These are phyloP conservation scores for Hortiboletus campestris DNA, from an alignment of 768 basidiomycete species.

Conservation along the genomic window DNA sequence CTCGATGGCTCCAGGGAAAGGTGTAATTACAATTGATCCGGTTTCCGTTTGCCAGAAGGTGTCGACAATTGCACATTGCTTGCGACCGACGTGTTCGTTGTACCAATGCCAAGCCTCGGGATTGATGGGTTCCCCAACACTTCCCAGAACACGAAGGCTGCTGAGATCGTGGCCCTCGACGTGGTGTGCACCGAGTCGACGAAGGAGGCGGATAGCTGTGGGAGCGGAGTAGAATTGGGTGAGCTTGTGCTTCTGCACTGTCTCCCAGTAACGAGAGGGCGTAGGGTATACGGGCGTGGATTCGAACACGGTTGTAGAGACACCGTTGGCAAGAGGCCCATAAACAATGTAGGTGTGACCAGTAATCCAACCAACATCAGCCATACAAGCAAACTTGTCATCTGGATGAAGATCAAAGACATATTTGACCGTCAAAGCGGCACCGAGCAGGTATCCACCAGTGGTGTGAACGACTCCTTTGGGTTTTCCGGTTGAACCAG, in stretches of 20 bases:
- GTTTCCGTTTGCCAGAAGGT: constrained; percentile 99
- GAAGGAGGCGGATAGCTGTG: constrained; percentile 91
- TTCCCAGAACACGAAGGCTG: constrained; percentile 82
- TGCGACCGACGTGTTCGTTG: constrained; percentile 88
- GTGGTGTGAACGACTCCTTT: constrained; percentile 96
- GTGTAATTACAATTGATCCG: constrained; percentile 91
- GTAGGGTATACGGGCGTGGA: constrained; percentile 96
- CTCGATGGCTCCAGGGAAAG: constrained; percentile 92
- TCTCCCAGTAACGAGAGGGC: constrained; percentile 95
- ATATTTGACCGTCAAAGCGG: constrained; percentile 91
- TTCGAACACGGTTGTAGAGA: constrained; percentile 90
- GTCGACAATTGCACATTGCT: constrained; percentile 90
- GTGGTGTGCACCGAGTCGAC: constrained; percentile 81
- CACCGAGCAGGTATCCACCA: constrained; percentile 87
- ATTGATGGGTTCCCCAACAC: constrained; percentile 98
- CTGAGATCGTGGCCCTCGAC: constrained; percentile 81
- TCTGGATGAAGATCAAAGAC: constrained; percentile 98
- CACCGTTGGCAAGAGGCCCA: constrained; percentile 85
- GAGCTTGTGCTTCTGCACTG: constrained; percentile 86
- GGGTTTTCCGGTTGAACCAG: constrained; percentile 92
- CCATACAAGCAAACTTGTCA: constrained; percentile 97
- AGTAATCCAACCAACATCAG: constrained; percentile 98
- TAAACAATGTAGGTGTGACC: constrained; percentile 97
- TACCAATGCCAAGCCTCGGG: constrained; percentile 99
- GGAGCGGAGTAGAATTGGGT: constrained; percentile 97